Evolutionary conservation across 2,329 filamentous ascomycete genomes (phyloP).

Genomic region (Nemania serpens): DNA sequence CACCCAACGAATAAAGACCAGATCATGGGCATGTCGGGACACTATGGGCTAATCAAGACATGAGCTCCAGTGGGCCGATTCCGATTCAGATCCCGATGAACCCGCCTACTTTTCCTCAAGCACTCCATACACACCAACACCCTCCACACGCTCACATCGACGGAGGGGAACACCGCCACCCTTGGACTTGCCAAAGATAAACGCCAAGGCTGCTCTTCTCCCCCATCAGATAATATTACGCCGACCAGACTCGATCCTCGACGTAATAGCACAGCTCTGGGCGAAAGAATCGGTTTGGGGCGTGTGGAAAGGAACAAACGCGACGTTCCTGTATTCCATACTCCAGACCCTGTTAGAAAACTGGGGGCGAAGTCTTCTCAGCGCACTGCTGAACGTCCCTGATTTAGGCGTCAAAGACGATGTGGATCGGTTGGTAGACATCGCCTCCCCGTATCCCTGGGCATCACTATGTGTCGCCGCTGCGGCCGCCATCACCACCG

Average conservation of each 20-base stretch:
- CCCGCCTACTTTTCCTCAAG: constrained; percentile 82
- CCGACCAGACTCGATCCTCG: constrained; percentile 78
- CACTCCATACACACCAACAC: constrained; percentile 59
- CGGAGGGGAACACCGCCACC: constrained; percentile 42
- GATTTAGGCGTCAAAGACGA: constrained; percentile 78
- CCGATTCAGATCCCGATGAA: constrained; percentile 75
- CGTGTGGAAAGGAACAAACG: constrained; percentile 92
- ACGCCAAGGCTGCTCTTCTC: constrained; percentile 44
- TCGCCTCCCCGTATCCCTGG: constrained; percentile 80
- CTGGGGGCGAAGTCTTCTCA: constrained; percentile 89
- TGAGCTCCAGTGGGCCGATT: constrained; percentile 50
- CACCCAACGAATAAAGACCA: constrained; percentile 10
- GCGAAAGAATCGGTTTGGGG: constrained; percentile 87
- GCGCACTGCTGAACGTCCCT: constrained; percentile 86
- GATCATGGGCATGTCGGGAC: not conserved
- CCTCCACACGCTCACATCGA: constrained; percentile 45
- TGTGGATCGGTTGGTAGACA: constrained; percentile 73
- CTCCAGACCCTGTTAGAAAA: constrained; percentile 86
- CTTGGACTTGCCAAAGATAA: constrained; percentile 41
- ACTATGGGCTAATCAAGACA: constrained; percentile 18
- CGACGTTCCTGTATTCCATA: constrained; percentile 88
- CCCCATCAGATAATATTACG: constrained; percentile 71
- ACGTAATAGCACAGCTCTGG: constrained; percentile 88
- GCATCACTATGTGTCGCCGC: constrained; percentile 76
- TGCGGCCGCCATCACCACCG: constrained; percentile 69